These are phyloP conservation scores for Groenewaldozyma tartarivorans DNA, from an alignment of 805 yeast species.

Conservation along the genomic window DNA sequence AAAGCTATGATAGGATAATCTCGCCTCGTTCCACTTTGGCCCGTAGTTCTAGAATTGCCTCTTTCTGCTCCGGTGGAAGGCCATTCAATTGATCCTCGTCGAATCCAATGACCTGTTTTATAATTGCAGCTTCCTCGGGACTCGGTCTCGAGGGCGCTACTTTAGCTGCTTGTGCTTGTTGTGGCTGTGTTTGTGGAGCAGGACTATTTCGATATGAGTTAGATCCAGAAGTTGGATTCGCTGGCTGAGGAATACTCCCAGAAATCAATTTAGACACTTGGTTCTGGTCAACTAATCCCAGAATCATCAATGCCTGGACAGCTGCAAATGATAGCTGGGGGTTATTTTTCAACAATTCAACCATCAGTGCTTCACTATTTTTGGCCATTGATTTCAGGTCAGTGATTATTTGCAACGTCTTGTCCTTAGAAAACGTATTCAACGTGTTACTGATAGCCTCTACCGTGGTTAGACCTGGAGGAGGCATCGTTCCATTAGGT, in stretches of 20 bases:
- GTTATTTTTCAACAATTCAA: constrained; percentile 48
- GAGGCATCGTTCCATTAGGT: constrained; percentile 44
- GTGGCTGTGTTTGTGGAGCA: constrained; percentile 1
- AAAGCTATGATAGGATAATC: constrained; percentile 11
- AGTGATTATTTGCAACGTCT: constrained; percentile 39
- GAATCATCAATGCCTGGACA: constrained; percentile 55
- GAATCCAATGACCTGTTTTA: constrained; percentile 43
- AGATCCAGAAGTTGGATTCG: constrained; percentile 1
- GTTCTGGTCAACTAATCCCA: constrained; percentile 27
- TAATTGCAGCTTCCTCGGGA: constrained; percentile 36
- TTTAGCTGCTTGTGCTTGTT: constrained; percentile 5
- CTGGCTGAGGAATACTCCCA: constrained; percentile 3
- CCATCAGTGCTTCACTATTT: constrained; percentile 49
- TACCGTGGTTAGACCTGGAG: constrained; percentile 28
- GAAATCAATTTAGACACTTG: constrained; percentile 20
- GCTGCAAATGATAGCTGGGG: constrained; percentile 81
- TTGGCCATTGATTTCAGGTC: constrained; percentile 54
- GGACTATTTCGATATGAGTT: constrained; percentile 1
- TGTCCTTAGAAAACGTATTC: constrained; percentile 31
- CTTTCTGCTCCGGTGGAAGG: constrained; percentile 44
- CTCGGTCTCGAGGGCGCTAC: constrained; percentile 17
- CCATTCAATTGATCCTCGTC: constrained; percentile 41
- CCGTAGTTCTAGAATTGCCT: constrained; percentile 23
- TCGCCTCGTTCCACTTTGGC: constrained; percentile 21
- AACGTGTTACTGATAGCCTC: constrained; percentile 40